These are phyloP conservation scores for Alternaria metachromatica DNA, from an alignment of 2,329 filamentous ascomycete genomes.

Conservation along the genomic window DNA sequence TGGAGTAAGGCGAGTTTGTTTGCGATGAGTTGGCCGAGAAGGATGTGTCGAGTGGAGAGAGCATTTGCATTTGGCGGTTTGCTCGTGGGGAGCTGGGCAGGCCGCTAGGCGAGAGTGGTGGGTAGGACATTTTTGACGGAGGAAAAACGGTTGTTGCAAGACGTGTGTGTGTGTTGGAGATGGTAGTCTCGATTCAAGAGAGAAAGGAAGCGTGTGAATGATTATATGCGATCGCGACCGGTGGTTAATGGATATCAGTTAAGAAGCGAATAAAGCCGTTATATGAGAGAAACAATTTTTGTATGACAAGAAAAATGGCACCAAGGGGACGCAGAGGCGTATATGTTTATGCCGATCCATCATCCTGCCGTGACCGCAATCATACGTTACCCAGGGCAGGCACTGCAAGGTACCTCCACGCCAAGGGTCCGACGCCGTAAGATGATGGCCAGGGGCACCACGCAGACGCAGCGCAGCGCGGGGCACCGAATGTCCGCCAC, in stretches of 20 bases:
- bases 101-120: conserved; percentile 25
- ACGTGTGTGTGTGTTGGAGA: neutral
- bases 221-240: conserved; percentile 2
- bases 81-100: conserved; percentile 35
- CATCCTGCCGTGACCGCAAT: conserved; percentile 24
- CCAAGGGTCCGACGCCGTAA: conserved; percentile 15
- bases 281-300: conserved; percentile 25
- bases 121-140: conserved; percentile 19
- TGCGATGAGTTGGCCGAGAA: conserved; percentile 14
- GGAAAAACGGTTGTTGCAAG: neutral
- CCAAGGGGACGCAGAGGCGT: conserved; percentile 23
- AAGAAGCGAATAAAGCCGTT: conserved; percentile 10
- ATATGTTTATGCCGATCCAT: conserved; percentile 28
- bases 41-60: conserved; percentile 32
- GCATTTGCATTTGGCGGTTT: conserved; percentile 23
- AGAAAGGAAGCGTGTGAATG: conserved; percentile 8
- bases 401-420: conserved; percentile 19
- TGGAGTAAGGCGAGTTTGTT: conserved; percentile 23
- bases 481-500: conserved; percentile 25
- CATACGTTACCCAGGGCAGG: conserved; percentile 28
- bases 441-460: conserved; percentile 19
- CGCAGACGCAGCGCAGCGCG: conserved; percentile 6
- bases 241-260: conserved; percentile 8
- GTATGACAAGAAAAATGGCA: conserved; percentile 19
- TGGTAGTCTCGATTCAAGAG: neutral